Base-by-base conservation (phyloP, 164 flowering plant genomes). In the Magnolia kwangsiensis region DNA sequence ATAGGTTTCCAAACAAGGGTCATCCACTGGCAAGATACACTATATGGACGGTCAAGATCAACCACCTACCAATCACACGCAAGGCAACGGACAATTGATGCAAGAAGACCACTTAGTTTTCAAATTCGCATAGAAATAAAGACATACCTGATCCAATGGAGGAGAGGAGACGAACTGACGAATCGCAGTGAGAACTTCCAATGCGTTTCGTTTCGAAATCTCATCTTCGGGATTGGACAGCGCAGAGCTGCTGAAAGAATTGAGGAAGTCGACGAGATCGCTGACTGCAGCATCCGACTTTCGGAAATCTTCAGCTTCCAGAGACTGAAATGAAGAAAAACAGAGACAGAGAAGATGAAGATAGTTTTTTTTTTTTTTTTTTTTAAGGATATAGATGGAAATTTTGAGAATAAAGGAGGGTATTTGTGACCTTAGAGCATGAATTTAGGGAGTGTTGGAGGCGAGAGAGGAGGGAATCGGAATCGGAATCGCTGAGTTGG, bases 111-210 rank as follows among this genome's bases (percentile, higher is more conserved):
- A 37, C 45, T 7, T 4, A 50, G 6, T 67, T 63, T 0, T 61
- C 13, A 20, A 51, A 8, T 29, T 50, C 21, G 31, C 37, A n/a
- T 18, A 51, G 3, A 11, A 65, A 59, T 19, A 49, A 19, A 51
- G 58, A 14, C 58, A 29, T 21, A 90, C 98, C 93, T 88, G 91
- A 72, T 84, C 83, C 71, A 83, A 51, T 0, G 85, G 76, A 79
- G 95, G 83, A 24, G 82, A 78, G 29, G 45, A 76, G 13, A 92
- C 5, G 67, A 80, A 88, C 2, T 58, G 74, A n/a, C 76, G 76
- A 69, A 89, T 73, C 72, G 85, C 86, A 0, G 82, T 8, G 49
- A 92, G 89, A 69, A 83, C 83, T 74, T 81, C 74, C 31, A 79
- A 45, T 1, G 89, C 89, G 73, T 71, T 77, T 2, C 37, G 73